phyloP scores from a whole-genome alignment of 1,284 basidiomycete species.

The Agroathelia rolfsii region DNA sequence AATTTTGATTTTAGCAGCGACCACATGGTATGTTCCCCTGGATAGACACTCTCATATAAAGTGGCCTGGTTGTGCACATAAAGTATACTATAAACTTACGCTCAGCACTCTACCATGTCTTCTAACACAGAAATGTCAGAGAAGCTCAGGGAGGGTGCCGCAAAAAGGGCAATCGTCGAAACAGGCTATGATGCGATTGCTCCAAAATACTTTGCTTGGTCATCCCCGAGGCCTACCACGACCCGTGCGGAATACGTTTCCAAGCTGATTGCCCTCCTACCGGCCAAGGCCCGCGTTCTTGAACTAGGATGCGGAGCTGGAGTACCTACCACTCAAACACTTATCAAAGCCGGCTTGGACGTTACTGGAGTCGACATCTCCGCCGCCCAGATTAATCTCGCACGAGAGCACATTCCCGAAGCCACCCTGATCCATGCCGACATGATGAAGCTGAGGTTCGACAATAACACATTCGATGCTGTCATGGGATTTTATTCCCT shows the following conservation, averaged over 20 bases:
- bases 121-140: too few species aligned
- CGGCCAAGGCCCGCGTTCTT: constrained; percentile 12
- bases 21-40: too few species aligned
- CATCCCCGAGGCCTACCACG: constrained; percentile 12
- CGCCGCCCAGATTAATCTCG: constrained; percentile 16
- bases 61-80: too few species aligned
- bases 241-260: constrained; percentile 13
- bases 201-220: constrained; percentile 10
- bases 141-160: too few species aligned
- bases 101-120: too few species aligned
- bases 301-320: constrained; percentile 20
- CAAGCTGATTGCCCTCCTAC: constrained; percentile 13
- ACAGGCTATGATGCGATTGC: constrained; percentile 11
- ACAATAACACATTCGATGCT: constrained; percentile 13
- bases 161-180: constrained; percentile 9
- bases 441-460: constrained; percentile 15
- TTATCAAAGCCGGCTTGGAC: constrained; percentile 12
- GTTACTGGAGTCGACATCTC: constrained; percentile 20
- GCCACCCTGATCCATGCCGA: constrained; percentile 17
- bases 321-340: constrained; percentile 14
- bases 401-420: constrained; percentile 13
- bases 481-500: constrained; percentile 18
- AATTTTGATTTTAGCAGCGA: too few species aligned
- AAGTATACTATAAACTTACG: too few species aligned
- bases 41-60: too few species aligned